Percentiles rank a stretch among this genome's conserved stretches.
Evolutionary conservation across 352 stramenopile genomes (phyloP).

Genomic region (Pelagophyceae sp.): DNA sequence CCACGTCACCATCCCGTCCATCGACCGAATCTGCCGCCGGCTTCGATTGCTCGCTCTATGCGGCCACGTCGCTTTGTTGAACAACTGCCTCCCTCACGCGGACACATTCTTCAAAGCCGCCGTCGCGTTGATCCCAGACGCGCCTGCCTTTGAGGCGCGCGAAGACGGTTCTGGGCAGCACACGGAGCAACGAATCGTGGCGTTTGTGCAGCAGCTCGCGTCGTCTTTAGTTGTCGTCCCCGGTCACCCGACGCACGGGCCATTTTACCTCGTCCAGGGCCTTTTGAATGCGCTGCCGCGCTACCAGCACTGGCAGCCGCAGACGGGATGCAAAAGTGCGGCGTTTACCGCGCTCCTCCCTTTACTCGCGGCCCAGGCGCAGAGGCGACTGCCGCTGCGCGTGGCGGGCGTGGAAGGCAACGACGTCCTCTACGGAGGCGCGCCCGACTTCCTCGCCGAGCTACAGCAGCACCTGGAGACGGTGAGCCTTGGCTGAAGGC

Average conservation of each 20-base stretch:
- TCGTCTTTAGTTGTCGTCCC: conserved; percentile 60
- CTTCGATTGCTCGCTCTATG: conserved; percentile 57
- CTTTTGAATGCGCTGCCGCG: conserved; percentile 50
- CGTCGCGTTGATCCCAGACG: conserved; percentile 61
- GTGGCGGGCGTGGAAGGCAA: conserved; percentile 60
- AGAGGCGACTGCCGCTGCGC: conserved; percentile 30
- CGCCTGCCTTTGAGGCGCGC: conserved; percentile 36
- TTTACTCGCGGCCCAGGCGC: conserved; percentile 25
- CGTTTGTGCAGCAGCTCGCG: conserved; percentile 47
- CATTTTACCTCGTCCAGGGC: conserved; percentile 71
- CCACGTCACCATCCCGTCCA: conserved; percentile 74
- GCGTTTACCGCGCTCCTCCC: conserved; percentile 26
- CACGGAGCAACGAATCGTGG: conserved; percentile 31
- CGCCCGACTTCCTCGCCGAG: conserved; percentile 47
- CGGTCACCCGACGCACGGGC: conserved; percentile 60
- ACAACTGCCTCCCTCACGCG: conserved; percentile 66
- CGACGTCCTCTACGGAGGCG: conserved; percentile 63
- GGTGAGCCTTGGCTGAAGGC: not conserved
- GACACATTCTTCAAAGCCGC: conserved; percentile 66
- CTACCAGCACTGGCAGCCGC: conserved; percentile 12
- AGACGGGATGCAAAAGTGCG: not conserved
- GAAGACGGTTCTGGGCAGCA: conserved; percentile 1
- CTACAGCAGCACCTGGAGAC: conserved; percentile 34
- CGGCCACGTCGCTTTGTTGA: conserved; percentile 57
- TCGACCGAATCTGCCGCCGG: conserved; percentile 45